A percentile compares a stretch with the other conserved stretches of the same genome.
phyloP scores from a whole-genome alignment of 225 moss, liverwort and hornwort species.

The Ulota crispa region DNA sequence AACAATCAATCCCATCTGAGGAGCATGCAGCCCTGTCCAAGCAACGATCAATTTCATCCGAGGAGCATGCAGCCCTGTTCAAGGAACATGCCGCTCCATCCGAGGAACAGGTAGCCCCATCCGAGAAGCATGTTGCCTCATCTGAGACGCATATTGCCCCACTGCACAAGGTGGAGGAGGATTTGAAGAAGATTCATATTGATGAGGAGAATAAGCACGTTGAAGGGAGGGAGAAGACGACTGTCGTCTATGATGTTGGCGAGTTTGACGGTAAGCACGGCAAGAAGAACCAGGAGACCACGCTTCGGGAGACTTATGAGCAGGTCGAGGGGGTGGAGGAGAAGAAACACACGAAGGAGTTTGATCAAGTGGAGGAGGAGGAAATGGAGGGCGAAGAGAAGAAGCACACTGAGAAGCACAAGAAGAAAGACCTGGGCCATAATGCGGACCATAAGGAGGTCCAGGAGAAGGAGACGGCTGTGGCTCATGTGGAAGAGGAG shows the following conservation, averaged over 20 bases:
- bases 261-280: conserved; percentile 29
- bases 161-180: conserved; percentile 42
- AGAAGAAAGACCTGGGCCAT: conserved; percentile 27
- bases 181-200: conserved; percentile 33
- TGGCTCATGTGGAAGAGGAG: conserved; percentile 17
- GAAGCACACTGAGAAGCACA: conserved; percentile 44
- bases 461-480: conserved; percentile 33
- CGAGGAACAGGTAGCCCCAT: neutral
- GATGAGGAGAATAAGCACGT: conserved; percentile 38
- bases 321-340: conserved; percentile 31
- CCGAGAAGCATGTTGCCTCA: neutral
- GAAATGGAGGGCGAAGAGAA: conserved; percentile 33
- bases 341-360: conserved; percentile 34
- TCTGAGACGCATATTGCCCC: conserved; percentile 4
- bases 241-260: conserved; percentile 25
- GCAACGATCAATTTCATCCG: no score
- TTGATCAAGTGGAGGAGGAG: conserved; percentile 29
- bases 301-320: conserved; percentile 23
- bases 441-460: conserved; percentile 28
- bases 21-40: no score
- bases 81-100: neutral
- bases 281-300: conserved; percentile 37
- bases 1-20: no score
- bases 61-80: neutral
- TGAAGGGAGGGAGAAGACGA: conserved; percentile 42